These are phyloP conservation scores for Mortierella sp. DNA, from an alignment of 371 early-diverging fungal species.

Conservation along the genomic window DNA sequence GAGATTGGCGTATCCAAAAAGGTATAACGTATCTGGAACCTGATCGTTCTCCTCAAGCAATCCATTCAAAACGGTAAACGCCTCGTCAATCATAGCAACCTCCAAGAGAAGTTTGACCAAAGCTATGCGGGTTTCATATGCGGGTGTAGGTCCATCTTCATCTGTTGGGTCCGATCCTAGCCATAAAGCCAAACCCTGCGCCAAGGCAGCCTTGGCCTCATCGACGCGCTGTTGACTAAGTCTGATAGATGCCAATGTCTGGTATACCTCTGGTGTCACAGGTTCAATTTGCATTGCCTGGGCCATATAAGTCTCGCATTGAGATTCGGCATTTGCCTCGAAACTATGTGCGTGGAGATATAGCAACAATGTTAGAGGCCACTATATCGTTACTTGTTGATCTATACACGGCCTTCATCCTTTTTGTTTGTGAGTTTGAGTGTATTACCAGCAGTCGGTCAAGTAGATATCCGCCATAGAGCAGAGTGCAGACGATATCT, in stretches of 20 bases:
- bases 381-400: too few relatives aligned
- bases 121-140: conserved; percentile 85
- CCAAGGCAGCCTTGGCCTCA: conserved; percentile 82
- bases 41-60: conserved; percentile 93
- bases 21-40: conserved; percentile 92
- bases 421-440: neutral
- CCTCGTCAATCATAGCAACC: conserved; percentile 78
- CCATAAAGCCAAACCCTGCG: conserved; percentile 84
- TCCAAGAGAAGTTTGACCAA: conserved; percentile 88
- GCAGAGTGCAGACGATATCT: conserved; percentile 88
- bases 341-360: conserved; percentile 65
- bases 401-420: too few relatives aligned
- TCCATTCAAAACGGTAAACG: conserved; percentile 83
- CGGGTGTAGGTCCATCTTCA: conserved; percentile 73
- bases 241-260: conserved; percentile 90
- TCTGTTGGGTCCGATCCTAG: conserved; percentile 64
- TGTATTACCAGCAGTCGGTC: conserved; percentile 91
- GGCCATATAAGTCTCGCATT: conserved; percentile 80
- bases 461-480: conserved; percentile 97
- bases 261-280: conserved; percentile 86
- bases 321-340: conserved; percentile 89
- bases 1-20: conserved; percentile 94
- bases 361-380: neutral
- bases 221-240: conserved; percentile 86
- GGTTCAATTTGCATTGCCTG: conserved; percentile 80